Base-by-base conservation (phyloP, 2,329 filamentous ascomycete genomes). In the Aspergillus sp. region DNA sequence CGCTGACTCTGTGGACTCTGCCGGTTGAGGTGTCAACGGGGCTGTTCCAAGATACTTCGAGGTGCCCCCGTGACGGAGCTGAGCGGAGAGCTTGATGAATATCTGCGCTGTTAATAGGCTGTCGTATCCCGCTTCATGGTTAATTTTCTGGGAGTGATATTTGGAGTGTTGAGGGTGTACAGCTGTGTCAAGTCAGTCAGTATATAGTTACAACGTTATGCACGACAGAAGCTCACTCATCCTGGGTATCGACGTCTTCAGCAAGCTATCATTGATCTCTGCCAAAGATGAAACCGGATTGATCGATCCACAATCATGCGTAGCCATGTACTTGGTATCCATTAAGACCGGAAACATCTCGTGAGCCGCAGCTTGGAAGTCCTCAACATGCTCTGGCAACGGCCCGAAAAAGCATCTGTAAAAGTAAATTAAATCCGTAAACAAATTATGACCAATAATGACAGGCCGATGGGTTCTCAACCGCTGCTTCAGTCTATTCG, bases 321-420 rank as follows among this genome's bases (percentile, higher is more conserved):
- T 83, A 4, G 78, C 79, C 56, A 84, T 70, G 54, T 82, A 84
- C 57, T 84, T 84, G 0, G 81, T 84, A 53, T 84, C 81, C 15
- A 84, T 68, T 13, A 84, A 68, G 4, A 73, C 56, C 0, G 81
- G 81, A 54, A 82, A 83, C 3, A 79, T 57, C 9, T 70, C 60
- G 49, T 81, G 76, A 1, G 82, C 68, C 27, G 65, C 64, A 4
- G 62, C 52, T 49, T 73, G 67, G 56, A 83, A 84, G 22, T 76
- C 77, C 41, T 76, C 73, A 0, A 83, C 66, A 2, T 68, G 75
- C 22, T 78, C 72, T 1, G 81, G 81, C 15, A 84, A 65, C 5
- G 70, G 60, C 1, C 80, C 81, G 46, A 83, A 74, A 60, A 84
- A 84, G 44, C 74, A 76, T 30, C 71, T 69, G 58, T 80, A 82